Base-by-base conservation (phyloP, 2,329 filamentous ascomycete species). In the Aspergillus fumigatiaffinis region DNA sequence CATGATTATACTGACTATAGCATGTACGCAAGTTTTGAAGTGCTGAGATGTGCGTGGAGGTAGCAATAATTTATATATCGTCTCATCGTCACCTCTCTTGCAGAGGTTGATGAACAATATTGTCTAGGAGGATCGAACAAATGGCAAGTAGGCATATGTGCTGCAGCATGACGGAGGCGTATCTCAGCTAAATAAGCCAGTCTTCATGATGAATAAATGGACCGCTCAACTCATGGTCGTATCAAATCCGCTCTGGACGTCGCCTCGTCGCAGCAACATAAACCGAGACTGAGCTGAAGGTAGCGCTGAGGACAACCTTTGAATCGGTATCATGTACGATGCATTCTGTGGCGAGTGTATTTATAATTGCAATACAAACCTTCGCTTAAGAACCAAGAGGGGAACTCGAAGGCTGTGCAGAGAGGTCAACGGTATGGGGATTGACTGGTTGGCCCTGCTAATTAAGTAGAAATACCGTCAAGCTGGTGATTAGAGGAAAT, bases 391-490 rank as follows among this genome's bases (percentile, higher is more conserved):
- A 48, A 7, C 21, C 7, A 54, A 26, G 28, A 25, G 20, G 23
- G 49, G 42, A 28, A 53, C 20, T n/a, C 20, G 29, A 59, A 74
- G 21, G 70, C 61, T n/a, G 73, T 68, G 32, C 32, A n/a, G 32
- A 35, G 14, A 17, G 28, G 28, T 29, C 28, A 35, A 17, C 4
- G 14, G 32, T 35, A 35, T 35, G 32, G 14, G 32, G 14, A 35
- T 35, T 6, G 14, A 38, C 10, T 38, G 1, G 32, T 17, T 17
- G 14, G 32, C 14, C 32, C 2, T 7, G 32, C 32, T 35, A 17
- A 7, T 7, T 17, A 17, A 38, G 32, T 17, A 17, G 14, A 38
- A 32, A 17, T 17, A 38, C 17, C 32, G 14, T 38, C 32, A 38
- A n/a, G 32, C 32, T 38, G 14, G 32, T 38, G 32, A n/a, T 38